A percentile compares a stretch with the other conserved stretches of the same genome.
phyloP scores from a whole-genome alignment of 192 early-diverging fungal genomes.

The Rhizoclosmatium globosum region DNA sequence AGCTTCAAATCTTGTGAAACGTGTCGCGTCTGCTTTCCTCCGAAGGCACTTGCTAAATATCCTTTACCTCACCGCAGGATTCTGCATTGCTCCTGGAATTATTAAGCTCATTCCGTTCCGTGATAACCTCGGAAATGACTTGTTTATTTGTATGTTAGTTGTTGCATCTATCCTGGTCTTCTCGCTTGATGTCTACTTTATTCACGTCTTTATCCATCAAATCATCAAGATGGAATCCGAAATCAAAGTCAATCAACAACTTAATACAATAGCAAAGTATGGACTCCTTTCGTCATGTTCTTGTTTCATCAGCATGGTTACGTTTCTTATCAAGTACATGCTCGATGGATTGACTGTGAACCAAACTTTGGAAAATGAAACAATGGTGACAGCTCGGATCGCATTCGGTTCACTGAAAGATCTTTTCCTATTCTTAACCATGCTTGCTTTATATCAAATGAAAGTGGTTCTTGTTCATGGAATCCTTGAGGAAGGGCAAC shows the following conservation, averaged over 20 bases:
- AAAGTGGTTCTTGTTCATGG: background rate
- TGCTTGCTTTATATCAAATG: background rate
- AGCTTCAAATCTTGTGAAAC: background rate
- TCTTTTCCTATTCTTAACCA: background rate
- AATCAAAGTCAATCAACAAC: background rate
- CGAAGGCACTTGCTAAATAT: background rate
- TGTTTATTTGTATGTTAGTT: background rate
- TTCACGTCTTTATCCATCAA: background rate
- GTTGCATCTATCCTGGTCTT: background rate
- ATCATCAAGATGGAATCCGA: background rate
- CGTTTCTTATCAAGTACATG: background rate
- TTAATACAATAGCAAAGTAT: background rate
- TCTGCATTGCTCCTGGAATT: background rate
- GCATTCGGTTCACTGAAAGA: background rate
- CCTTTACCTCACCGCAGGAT: background rate
- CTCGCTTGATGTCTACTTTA: background rate
- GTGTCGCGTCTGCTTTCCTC: background rate
- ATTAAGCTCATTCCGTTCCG: background rate
- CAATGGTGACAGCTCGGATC: background rate
- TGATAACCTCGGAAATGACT: background rate
- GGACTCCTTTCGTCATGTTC: background rate
- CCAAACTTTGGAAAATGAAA: background rate
- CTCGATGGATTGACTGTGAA: background rate
- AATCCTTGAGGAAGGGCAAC: background rate
- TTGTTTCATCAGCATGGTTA: background rate